Evolutionary conservation across 352 stramenopile species (phyloP), one percentile per base, ranked within the genome.

Genomic region (Plasmopara viticola): DNA sequence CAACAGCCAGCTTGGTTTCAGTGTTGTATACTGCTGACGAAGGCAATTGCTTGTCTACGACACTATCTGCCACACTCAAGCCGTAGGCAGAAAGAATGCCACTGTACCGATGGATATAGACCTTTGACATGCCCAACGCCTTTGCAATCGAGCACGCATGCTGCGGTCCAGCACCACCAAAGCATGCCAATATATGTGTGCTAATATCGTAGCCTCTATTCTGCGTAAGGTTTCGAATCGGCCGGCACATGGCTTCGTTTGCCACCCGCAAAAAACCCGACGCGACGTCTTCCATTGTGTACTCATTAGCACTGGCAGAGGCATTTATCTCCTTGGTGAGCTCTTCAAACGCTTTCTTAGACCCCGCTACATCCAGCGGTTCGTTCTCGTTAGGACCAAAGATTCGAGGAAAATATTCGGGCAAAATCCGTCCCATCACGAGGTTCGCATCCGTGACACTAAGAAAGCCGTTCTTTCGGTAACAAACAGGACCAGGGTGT

Each of bases 241-340:
- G 97, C n/a, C 97, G 90, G 61, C 96, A 99, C 96, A 99, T 99
- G 2, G 96, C 95, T 68, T 99, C 97, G 68, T 99, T 99, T 17
- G 97, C 97, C 14, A 99, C 96, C 25, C 96, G 81, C 39, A 99
- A 68, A 58, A 99, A 99, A 6, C 97, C 97, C 47, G 90, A 98
- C 2, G 97, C 97, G 8, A 99, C 80, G 65, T 99, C 94, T 60
- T 96, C 90, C 58, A 93, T 68, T 9, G 84, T 85, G 56, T 96
- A 95, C 53, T 72, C 67, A 38, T 74, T 81, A 44, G 73, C 57
- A 10, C 66, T 67, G 20, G 85, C 56, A 6, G 80, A 74, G 0
- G 77, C 58, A 56, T 97, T 97, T 51, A 98, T 94, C 44, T 94
- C 69, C 4, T 78, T 71, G 0, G 86, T 93, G 34, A 99, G 66